Conservation (phyloP, 768 basidiomycete species). For the Mycena epipterygia region DNA sequence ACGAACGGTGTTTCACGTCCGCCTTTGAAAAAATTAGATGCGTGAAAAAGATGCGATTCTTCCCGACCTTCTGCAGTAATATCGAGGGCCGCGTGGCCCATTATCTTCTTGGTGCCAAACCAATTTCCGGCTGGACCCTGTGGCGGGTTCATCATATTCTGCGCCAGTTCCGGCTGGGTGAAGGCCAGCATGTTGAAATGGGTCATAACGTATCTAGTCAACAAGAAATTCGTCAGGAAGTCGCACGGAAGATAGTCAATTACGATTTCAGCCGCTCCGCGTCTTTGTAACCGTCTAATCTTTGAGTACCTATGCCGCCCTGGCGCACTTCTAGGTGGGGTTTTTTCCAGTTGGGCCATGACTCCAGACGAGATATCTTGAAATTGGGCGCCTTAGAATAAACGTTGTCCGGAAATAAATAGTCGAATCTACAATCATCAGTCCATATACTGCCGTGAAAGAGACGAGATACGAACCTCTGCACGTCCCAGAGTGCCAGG, state of each 20-base stretch:
- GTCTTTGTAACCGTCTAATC: slow-evolving; percentile 15
- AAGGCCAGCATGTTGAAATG: slow-evolving; percentile 37
- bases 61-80: slow-evolving; percentile 36
- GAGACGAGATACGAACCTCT: slow-evolving; percentile 25
- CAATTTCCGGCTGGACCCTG: slow-evolving; percentile 27
- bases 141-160: slow-evolving; percentile 20
- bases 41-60: not conserved
- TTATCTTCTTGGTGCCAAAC: slow-evolving; percentile 37
- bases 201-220: slow-evolving; percentile 37
- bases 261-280: slow-evolving; percentile 25
- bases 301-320: not conserved
- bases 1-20: slow-evolving; percentile 29
- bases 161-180: slow-evolving; percentile 33
- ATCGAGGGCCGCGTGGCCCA: slow-evolving; percentile 36
- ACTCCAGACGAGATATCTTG: slow-evolving; percentile 24
- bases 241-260: not conserved
- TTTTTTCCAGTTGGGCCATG: slow-evolving; percentile 29
- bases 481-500: slow-evolving; percentile 35
- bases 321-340: slow-evolving; percentile 26
- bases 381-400: slow-evolving; percentile 29
- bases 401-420: slow-evolving; percentile 30
- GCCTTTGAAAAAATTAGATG: slow-evolving; percentile 1
- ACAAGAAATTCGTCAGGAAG: not conserved
- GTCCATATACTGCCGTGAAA: too few species aligned
- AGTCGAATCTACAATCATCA: slow-evolving; percentile 35